phyloP scores from a whole-genome alignment of 2,329 filamentous ascomycete species.

The Triangularia setosa region DNA sequence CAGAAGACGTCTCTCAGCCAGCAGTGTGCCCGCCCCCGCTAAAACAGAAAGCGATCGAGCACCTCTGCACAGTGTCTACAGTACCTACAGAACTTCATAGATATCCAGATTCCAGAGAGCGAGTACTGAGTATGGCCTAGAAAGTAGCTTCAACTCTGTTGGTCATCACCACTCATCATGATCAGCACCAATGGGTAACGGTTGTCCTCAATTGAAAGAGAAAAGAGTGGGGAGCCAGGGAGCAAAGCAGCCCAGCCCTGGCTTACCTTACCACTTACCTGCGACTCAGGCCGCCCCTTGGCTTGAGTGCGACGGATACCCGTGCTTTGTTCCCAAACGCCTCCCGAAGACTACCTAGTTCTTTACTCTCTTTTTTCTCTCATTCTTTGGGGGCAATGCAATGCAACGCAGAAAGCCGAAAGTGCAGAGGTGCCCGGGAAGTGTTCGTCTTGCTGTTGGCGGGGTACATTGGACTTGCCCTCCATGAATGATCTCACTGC shows the following conservation, averaged over 20 bases:
- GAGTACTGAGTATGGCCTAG: background rate
- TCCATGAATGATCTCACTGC: background rate
- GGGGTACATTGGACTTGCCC: background rate
- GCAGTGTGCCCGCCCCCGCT: slow-evolving; percentile 11
- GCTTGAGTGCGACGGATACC: background rate
- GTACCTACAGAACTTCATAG: background rate
- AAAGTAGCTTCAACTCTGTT: background rate
- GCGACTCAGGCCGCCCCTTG: slow-evolving; percentile 6
- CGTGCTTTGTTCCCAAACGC: slow-evolving; percentile 3
- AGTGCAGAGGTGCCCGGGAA: background rate
- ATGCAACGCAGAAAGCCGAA: background rate
- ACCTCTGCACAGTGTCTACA: background rate
- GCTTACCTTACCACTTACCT: background rate
- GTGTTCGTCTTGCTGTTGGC: background rate
- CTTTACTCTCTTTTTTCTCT: background rate
- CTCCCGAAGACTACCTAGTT: background rate
- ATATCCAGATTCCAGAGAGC: background rate
- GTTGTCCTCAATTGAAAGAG: background rate
- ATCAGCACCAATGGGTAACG: background rate
- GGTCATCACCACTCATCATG: background rate
- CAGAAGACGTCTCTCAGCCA: slow-evolving; percentile 9
- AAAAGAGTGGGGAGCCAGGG: background rate
- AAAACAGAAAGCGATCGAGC: background rate
- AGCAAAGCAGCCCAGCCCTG: slow-evolving; percentile 4
- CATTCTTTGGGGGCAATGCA: background rate